Base-by-base conservation (phyloP, 768 basidiomycete genomes). In the Thelephora aurantiotincta region DNA sequence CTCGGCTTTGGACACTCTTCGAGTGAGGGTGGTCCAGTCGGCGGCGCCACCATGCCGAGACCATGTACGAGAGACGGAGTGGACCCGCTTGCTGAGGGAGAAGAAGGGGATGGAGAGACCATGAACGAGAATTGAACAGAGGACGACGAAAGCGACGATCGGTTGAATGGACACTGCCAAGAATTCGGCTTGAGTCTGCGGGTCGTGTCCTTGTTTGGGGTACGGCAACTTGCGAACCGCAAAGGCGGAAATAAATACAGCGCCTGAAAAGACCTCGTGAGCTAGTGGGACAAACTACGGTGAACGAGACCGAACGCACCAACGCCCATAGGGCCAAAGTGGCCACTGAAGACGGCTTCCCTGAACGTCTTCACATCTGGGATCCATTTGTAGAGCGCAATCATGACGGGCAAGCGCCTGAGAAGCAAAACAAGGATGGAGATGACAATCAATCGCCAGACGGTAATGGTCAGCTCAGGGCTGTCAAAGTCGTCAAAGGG, bases 41-140 rank as follows among this genome's bases (percentile, higher is more conserved):
- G 92, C 86, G 36, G 69, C 66, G 23, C 69, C 63, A 26, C 80
- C 74, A 54, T 84, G 77, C 45, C 91, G 71, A 7, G 90, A 93
- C 82, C 86, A 90, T 6, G 94, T 97, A 54, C 90, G 75, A 12
- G 87, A 84, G 47, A 89, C 82, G 14, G 76, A 82, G 60, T 93
- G 91, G n/a, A 97, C 91, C 20, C 91, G 78, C 26, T 87, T 72
- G 14, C 91, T 83, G 23, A 98, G 77, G 18, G 91, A 91, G 70
- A 97, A 96, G 59, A 83, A 84, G 0, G 94, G 91, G 53, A 99
- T 96, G 11, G 90, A 93, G 6, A 96, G 70, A 2, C 91, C 93
- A 57, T 90, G 88, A 14, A 86, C 77, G 14, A 83, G 71, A 51
- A 97, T 87, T 0, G 90, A 94, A 55, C 79, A 81, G 6, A 99